Conservation (phyloP, 306 rosid species). For the Cucumis melo region DNA sequence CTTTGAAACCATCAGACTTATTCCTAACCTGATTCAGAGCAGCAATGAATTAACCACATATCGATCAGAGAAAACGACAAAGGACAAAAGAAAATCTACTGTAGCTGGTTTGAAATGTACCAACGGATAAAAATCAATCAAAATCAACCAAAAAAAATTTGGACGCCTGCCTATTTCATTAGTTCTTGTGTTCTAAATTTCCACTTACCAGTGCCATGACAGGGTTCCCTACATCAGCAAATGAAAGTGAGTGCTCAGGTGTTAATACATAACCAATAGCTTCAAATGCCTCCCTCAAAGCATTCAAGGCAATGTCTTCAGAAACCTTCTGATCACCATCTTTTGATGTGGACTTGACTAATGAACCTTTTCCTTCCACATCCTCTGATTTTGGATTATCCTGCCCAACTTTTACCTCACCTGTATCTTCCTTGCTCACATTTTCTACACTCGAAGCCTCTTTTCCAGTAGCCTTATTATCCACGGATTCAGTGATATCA, state of each 20-base stretch:
- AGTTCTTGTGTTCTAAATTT: constrained; percentile 1
- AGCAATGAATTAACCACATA: neutral
- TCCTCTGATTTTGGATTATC: constrained; percentile 33
- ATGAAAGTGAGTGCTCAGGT: constrained; percentile 55
- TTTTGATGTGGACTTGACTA: constrained; percentile 34
- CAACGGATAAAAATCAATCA: neutral
- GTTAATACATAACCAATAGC: constrained; percentile 55
- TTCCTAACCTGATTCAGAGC: neutral
- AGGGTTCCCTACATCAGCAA: constrained; percentile 82
- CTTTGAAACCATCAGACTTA: neutral
- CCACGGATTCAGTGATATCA: constrained; percentile 34
- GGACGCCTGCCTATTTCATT: neutral
- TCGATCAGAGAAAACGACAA: neutral
- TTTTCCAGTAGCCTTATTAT: constrained; percentile 22
- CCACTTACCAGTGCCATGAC: constrained; percentile 82
- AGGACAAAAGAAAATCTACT: neutral
- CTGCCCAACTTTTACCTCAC: constrained; percentile 24
- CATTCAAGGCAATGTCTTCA: constrained; percentile 47
- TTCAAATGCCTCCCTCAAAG: constrained; percentile 77
- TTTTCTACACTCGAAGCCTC: constrained; percentile 29
- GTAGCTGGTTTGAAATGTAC: neutral
- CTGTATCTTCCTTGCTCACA: constrained; percentile 34
- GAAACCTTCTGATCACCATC: constrained; percentile 28
- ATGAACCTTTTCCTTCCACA: constrained; percentile 29
- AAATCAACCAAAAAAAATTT: neutral